phyloP scores from a whole-genome alignment of 108 stramenopile genomes.

The Nitzschia sp. region DNA sequence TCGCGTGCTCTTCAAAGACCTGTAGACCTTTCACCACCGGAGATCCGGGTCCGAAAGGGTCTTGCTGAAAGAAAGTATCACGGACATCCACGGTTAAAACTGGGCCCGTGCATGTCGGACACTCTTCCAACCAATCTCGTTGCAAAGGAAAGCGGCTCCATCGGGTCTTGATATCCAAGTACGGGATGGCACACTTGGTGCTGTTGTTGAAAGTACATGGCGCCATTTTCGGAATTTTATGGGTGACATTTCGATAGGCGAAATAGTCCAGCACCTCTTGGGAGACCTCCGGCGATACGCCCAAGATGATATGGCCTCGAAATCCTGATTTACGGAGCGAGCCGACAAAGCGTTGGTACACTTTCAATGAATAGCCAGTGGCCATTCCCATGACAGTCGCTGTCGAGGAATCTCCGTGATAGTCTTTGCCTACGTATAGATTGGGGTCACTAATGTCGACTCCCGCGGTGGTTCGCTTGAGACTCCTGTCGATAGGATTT shows the following conservation, averaged over 20 bases:
- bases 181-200: slow-evolving; percentile 42
- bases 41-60: slow-evolving; percentile 69
- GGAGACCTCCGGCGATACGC: slow-evolving; percentile 34
- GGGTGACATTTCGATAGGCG: slow-evolving; percentile 52
- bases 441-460: not conserved
- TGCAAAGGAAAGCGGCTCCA: slow-evolving; percentile 67
- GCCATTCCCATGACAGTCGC: slow-evolving; percentile 48
- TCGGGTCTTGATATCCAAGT: slow-evolving; percentile 53
- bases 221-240: slow-evolving; percentile 13
- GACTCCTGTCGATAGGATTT: not conserved
- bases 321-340: slow-evolving; percentile 63
- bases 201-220: slow-evolving; percentile 30
- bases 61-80: slow-evolving; percentile 68
- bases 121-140: slow-evolving; percentile 64
- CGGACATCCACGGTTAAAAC: slow-evolving; percentile 67
- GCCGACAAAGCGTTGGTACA: slow-evolving; percentile 61
- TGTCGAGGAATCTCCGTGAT: slow-evolving; percentile 2
- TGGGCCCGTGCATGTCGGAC: slow-evolving; percentile 69
- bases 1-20: slow-evolving; percentile 66
- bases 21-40: slow-evolving; percentile 49
- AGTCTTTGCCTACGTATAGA: not conserved
- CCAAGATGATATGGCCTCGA: slow-evolving; percentile 59
- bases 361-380: slow-evolving; percentile 30
- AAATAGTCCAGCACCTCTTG: slow-evolving; percentile 38
- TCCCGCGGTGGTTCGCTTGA: not conserved